Percentiles rank a stretch among this genome's conserved stretches.
Conservation (phyloP, 2,329 filamentous ascomycete genomes). For the Fusarium sp. region DNA sequence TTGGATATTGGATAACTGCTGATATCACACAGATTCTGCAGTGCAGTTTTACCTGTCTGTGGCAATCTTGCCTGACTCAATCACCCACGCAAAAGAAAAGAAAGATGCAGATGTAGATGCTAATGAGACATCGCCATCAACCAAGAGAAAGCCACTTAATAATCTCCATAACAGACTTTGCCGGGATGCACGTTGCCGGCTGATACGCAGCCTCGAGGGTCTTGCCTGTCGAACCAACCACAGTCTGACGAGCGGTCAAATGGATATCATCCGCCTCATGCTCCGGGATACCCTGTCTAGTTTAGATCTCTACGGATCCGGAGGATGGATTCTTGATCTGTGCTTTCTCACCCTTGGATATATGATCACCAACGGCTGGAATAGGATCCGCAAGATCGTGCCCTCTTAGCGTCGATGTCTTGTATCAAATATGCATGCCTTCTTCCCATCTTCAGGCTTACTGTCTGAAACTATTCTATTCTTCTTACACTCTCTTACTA, state of each 20-base stretch:
- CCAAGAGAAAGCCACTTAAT: not conserved
- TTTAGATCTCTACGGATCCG: slow-evolving; percentile 45
- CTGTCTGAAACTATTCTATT: not conserved
- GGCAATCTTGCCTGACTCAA: not conserved
- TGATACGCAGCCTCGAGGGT: slow-evolving; percentile 7
- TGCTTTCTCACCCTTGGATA: slow-evolving; percentile 26
- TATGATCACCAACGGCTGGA: not conserved
- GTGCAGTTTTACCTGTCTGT: not conserved
- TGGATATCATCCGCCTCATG: not conserved
- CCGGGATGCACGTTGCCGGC: not conserved
- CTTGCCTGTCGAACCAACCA: slow-evolving; percentile 12
- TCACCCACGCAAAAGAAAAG: no score
- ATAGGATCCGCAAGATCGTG: slow-evolving; percentile 17
- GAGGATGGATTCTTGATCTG: slow-evolving; percentile 34
- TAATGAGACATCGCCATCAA: no score
- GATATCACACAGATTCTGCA: not conserved
- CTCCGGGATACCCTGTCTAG: slow-evolving; percentile 20
- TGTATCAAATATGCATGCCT: slow-evolving; percentile 38
- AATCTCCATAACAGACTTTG: not conserved
- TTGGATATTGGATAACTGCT: not conserved
- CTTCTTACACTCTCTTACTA: not conserved
- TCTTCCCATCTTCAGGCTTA: not conserved
- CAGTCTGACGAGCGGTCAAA: not conserved
- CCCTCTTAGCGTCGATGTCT: slow-evolving; percentile 26
- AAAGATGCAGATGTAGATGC: no score